A percentile compares a stretch with the other conserved stretches of the same genome.
These are phyloP conservation scores for Fraxinus latifolia DNA, from an alignment of 305 asterid species.

Conservation along the genomic window DNA sequence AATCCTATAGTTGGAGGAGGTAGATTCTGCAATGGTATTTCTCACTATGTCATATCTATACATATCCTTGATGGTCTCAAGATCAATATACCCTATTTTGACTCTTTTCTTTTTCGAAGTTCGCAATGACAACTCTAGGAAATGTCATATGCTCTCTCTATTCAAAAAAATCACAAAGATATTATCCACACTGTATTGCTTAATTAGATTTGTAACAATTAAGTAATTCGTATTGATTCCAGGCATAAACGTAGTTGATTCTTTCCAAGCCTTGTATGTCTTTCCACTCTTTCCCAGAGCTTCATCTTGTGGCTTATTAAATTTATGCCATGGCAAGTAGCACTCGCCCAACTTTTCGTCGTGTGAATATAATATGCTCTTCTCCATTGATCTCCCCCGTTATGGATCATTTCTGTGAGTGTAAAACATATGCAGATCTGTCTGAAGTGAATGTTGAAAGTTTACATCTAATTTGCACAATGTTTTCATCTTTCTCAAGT, in stretches of 20 bases:
- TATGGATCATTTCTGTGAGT: neutral
- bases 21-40: neutral
- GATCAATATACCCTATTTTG: neutral
- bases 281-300: neutral
- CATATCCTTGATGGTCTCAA: neutral
- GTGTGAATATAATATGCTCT: neutral
- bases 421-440: neutral
- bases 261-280: neutral
- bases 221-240: neutral
- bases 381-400: neutral
- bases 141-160: neutral
- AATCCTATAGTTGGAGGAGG: neutral
- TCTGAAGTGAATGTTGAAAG: neutral
- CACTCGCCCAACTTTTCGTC: neutral
- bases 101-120: neutral
- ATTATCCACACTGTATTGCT: neutral
- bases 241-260: neutral
- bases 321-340: neutral
- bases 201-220: neutral
- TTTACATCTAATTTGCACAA: neutral
- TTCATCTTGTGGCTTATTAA: neutral
- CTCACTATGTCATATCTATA: neutral
- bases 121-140: neutral
- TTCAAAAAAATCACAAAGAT: neutral
- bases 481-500: neutral